Base-by-base conservation (phyloP, 2,329 filamentous ascomycete genomes). In the Bipolaris cookei region DNA sequence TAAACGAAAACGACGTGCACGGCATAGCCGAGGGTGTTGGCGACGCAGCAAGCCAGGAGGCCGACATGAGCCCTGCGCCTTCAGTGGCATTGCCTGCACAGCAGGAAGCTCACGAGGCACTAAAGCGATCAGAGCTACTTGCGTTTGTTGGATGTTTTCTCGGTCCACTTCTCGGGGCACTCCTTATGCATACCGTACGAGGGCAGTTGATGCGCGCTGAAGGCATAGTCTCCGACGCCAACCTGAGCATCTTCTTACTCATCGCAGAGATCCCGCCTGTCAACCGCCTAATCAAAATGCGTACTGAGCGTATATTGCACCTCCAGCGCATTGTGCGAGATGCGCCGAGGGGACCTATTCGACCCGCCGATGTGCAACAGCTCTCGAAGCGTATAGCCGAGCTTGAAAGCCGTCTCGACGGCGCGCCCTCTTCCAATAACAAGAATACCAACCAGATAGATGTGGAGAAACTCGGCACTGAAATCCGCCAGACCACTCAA, bases 161-260 rank as follows among this genome's bases (percentile, higher is more conserved):
- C 25, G 88, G 90, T 28, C 94, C 94, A 0, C 70, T 91, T 0
- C 72, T 92, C 3, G 90, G 91, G n/a, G 90, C 93, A 25, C 95
- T 90, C 77, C 80, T 97, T 37, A 82, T 98, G 10, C 93, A 97
- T 72, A 81, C 86, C 18, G 90, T 97, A 56, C 87, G 94, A 48
- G 84, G 84, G 7, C 91, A 94, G 67, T 85, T 98, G 16, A 93
- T 90, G 21, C 91, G 90, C 0, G 92, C 92, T 0, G 92, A 96
- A 73, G 91, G 91, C 1, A 81, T 98, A 10, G 89, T 98, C 6
- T 96, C 92, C 4, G 91, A 97, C 75, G 96, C 94, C 78, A 97
- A 97, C 75, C 82, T 98, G 52, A 92, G 89, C 11, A 91, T 98
- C 50, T 98, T 97, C 75, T 81, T 97, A 2, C 83, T 97, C 16